These are phyloP conservation scores for Eucalyptus erythrocorys DNA, from an alignment of 345 rosid genomes.

Conservation along the genomic window DNA sequence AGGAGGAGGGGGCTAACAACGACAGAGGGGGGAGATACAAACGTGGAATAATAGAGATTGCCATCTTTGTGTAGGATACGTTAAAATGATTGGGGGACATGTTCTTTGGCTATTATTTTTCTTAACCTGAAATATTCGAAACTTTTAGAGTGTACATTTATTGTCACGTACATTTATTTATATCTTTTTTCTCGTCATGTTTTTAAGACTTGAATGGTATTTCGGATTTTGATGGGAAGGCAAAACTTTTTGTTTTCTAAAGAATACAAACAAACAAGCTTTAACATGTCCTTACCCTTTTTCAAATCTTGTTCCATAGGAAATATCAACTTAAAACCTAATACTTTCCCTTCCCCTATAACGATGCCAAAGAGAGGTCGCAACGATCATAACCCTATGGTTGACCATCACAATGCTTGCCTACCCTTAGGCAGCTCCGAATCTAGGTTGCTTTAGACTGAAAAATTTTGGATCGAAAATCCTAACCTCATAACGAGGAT, in stretches of 20 bases:
- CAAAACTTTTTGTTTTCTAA: background rate
- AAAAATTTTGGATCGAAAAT: too few relatives aligned
- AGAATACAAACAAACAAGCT: background rate
- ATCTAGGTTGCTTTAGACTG: background rate
- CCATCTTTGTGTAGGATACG: background rate
- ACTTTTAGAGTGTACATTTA: background rate
- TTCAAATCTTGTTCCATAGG: accelerated
- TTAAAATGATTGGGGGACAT: background rate
- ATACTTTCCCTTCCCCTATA: background rate
- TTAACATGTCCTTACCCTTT: background rate
- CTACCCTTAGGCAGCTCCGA: background rate
- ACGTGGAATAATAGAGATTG: background rate
- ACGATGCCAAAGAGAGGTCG: background rate
- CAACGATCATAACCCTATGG: background rate
- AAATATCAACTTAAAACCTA: background rate
- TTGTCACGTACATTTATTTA: background rate
- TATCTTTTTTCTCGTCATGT: background rate
- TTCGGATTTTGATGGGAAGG: accelerated
- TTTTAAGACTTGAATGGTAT: background rate
- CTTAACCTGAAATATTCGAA: background rate
- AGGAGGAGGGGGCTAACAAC: background rate
- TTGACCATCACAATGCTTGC: background rate
- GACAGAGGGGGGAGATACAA: background rate
- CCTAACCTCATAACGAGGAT: background rate
- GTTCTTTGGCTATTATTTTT: background rate